A percentile compares a stretch with the other conserved stretches of the same genome.
These are phyloP conservation scores for Ascochyta koolunga DNA, from an alignment of 2,329 filamentous ascomycete species.

Conservation along the genomic window DNA sequence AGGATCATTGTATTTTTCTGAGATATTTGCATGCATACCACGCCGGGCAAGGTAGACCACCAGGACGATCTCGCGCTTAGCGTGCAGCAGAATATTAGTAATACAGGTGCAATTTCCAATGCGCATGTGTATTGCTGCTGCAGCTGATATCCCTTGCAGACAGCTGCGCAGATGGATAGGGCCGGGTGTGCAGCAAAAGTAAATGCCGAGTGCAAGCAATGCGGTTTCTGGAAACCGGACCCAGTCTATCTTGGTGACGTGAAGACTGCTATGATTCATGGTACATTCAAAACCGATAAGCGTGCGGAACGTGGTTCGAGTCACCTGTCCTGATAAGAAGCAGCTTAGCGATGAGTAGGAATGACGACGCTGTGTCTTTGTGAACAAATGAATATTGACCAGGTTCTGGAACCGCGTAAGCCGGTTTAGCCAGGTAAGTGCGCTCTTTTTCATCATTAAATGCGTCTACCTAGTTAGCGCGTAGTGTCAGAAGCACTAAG, in stretches of 20 bases:
- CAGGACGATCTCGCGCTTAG: neutral
- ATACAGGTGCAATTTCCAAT: neutral
- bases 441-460: conserved; percentile 34
- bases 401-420: conserved; percentile 20
- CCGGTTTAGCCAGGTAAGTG: conserved; percentile 20
- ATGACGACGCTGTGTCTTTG: conserved; percentile 8
- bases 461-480: conserved; percentile 38
- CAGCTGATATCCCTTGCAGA: conserved; percentile 16
- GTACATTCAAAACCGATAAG: neutral
- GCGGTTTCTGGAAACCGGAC: neutral
- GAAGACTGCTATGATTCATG: too few species aligned
- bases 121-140: conserved; percentile 10
- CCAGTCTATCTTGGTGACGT: too few species aligned
- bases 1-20: neutral
- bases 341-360: conserved; percentile 3
- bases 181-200: conserved; percentile 17
- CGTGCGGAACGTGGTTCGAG: neutral
- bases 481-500: conserved; percentile 18
- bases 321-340: neutral
- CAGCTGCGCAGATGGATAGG: conserved; percentile 10
- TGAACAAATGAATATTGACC: conserved; percentile 18
- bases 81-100: neutral
- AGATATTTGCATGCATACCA: too few species aligned
- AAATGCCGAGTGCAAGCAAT: conserved; percentile 7
- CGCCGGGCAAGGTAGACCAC: too few species aligned